These are phyloP conservation scores for Trametes coccinea DNA, from an alignment of 768 basidiomycete species.

Conservation along the genomic window DNA sequence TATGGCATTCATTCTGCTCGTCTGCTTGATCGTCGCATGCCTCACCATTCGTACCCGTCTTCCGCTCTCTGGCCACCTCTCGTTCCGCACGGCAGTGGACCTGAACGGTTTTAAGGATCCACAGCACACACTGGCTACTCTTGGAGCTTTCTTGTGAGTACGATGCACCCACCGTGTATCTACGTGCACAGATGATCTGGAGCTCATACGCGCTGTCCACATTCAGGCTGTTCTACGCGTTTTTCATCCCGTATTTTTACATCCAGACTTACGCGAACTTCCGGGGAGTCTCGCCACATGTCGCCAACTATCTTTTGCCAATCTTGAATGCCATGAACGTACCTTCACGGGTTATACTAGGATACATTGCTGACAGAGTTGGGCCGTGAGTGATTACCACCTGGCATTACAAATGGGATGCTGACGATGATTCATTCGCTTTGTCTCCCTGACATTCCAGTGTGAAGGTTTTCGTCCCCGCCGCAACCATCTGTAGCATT, in stretches of 20 bases:
- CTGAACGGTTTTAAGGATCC: slow-evolving; percentile 30
- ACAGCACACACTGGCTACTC: slow-evolving; percentile 23
- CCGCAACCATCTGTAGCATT: slow-evolving; percentile 27
- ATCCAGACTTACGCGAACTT: slow-evolving; percentile 33
- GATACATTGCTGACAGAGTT: slow-evolving; percentile 32
- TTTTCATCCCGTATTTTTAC: slow-evolving; percentile 40
- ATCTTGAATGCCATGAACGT: slow-evolving; percentile 35
- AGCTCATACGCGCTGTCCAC: neutral
- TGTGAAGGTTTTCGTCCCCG: slow-evolving; percentile 31
- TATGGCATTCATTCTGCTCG: slow-evolving; percentile 32
- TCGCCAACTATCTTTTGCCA: slow-evolving; percentile 32
- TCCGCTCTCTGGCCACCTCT: slow-evolving; percentile 27
- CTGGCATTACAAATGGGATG: neutral
- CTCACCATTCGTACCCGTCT: slow-evolving; percentile 32
- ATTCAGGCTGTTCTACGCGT: slow-evolving; percentile 31
- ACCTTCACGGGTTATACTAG: slow-evolving; percentile 32
- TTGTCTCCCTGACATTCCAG: slow-evolving; percentile 15
- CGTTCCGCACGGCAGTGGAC: slow-evolving; percentile 28
- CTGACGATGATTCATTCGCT: neutral
- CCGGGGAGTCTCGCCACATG: slow-evolving; percentile 24
- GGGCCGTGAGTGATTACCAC: slow-evolving; percentile 25
- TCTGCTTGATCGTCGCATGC: slow-evolving; percentile 28
- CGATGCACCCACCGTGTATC: neutral
- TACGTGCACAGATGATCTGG: neutral
- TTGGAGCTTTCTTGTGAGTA: slow-evolving; percentile 30